A percentile compares a stretch with the other conserved stretches of the same genome.
These are phyloP conservation scores for Cladobotryum mycophilum DNA, from an alignment of 2,329 filamentous ascomycete species.

Conservation along the genomic window DNA sequence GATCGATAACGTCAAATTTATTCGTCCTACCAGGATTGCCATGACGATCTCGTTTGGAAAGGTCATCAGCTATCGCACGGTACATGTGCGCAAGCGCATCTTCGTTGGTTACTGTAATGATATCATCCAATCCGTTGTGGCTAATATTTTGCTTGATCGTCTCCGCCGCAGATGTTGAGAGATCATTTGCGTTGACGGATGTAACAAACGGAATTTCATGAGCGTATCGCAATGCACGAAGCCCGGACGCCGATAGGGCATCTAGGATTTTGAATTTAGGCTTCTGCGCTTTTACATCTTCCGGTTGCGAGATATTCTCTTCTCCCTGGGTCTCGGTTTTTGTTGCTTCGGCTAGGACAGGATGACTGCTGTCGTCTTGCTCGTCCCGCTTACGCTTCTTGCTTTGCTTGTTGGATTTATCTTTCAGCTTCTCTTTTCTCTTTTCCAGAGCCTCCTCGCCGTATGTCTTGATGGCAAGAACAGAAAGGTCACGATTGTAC, in stretches of 20 bases:
- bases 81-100: conserved; percentile 95
- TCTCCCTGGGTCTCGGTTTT: conserved; percentile 2
- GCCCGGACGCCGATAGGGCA: conserved; percentile 86
- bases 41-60: conserved; percentile 35
- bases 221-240: conserved; percentile 85
- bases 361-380: conserved; percentile 23
- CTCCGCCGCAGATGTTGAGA: conserved; percentile 68
- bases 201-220: conserved; percentile 84
- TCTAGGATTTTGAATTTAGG: conserved; percentile 78
- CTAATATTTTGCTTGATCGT: conserved; percentile 79
- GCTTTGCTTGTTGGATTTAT: conserved; percentile 32
- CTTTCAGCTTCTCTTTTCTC: conserved; percentile 37
- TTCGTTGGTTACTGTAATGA: conserved; percentile 66
- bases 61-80: conserved; percentile 51
- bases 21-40: conserved; percentile 35
- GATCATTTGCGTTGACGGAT: conserved; percentile 80
- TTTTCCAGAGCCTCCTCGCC: conserved; percentile 58
- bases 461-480: conserved; percentile 85
- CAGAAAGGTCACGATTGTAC: conserved; percentile 93
- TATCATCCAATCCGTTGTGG: conserved; percentile 69
- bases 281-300: conserved; percentile 25
- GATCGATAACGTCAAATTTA: conserved; percentile 87
- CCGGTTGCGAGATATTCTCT: conserved; percentile 5
- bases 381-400: conserved; percentile 44
- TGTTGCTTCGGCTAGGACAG: neutral